Conservation (phyloP, 2,329 filamentous ascomycete species). For the Fusarium papillatum region DNA sequence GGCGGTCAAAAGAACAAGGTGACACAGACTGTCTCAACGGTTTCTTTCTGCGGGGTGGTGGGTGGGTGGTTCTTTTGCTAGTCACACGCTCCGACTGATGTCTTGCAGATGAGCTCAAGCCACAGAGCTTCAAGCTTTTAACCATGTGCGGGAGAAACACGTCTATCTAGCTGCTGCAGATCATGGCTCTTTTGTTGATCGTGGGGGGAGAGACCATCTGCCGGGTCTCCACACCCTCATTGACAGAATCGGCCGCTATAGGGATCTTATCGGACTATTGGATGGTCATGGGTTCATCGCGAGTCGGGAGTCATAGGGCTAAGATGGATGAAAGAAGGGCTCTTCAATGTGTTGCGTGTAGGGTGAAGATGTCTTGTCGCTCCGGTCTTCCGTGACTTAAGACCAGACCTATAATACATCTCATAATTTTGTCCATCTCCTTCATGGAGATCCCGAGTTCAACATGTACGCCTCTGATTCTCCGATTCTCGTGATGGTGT, state of each 20-base stretch:
- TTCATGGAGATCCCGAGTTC: background rate
- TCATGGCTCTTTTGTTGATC: conserved; percentile 3
- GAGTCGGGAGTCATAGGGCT: background rate
- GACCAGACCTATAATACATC: background rate
- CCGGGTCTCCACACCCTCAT: background rate
- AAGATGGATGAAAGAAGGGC: background rate
- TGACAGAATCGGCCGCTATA: background rate
- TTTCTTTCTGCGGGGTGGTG: background rate
- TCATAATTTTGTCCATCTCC: background rate
- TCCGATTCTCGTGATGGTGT: background rate
- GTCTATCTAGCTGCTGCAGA: background rate
- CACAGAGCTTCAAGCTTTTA: conserved; percentile 2
- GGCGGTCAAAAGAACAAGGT: background rate
- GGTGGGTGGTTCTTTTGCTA: background rate
- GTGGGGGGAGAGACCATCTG: background rate
- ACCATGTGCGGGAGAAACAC: conserved; percentile 1
- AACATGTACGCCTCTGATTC: background rate
- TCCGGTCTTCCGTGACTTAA: background rate
- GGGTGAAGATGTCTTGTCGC: background rate
- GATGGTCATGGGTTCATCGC: background rate
- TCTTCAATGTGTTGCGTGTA: background rate
- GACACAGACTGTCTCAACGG: background rate
- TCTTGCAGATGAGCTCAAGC: background rate
- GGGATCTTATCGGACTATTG: background rate
- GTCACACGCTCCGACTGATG: background rate